phyloP scores from a whole-genome alignment of 2,329 filamentous ascomycete species.

The Gaeumannomyces tritici region DNA sequence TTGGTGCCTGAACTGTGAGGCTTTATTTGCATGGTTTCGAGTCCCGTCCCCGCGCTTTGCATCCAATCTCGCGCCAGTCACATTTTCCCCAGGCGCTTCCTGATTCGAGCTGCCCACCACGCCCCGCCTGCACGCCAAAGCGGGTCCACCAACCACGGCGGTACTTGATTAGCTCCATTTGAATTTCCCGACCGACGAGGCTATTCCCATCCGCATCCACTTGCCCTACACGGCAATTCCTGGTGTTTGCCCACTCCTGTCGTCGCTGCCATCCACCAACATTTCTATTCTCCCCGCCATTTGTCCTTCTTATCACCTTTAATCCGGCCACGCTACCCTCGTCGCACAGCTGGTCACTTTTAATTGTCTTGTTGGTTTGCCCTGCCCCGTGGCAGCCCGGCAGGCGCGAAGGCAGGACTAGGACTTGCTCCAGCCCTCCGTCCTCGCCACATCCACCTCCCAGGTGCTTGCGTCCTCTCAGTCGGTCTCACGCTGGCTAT shows the following conservation, averaged over 20 bases:
- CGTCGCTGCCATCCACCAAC: not conserved
- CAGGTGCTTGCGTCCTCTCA: not conserved
- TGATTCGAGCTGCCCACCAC: not conserved
- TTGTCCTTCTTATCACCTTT: not conserved
- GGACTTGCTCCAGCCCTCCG: no score
- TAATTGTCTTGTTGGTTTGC: not conserved
- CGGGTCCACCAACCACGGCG: not conserved
- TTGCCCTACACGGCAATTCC: not conserved
- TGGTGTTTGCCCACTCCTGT: not conserved
- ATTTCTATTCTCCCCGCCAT: not conserved
- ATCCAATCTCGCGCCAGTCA: not conserved
- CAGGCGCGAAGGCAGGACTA: not conserved
- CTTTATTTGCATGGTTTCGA: not conserved
- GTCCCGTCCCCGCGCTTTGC: not conserved
- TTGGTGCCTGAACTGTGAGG: not conserved
- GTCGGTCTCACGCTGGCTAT: not conserved
- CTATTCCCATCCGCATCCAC: not conserved
- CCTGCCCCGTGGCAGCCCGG: not conserved
- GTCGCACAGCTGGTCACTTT: not conserved
- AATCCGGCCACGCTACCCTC: not conserved
- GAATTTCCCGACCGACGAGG: slow-evolving; percentile 3
- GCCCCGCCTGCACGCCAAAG: not conserved
- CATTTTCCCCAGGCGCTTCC: not conserved
- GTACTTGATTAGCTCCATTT: not conserved
- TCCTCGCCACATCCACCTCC: not conserved